Conservation (phyloP, 2,329 filamentous ascomycete genomes). For the Epichloe aotearoae region DNA sequence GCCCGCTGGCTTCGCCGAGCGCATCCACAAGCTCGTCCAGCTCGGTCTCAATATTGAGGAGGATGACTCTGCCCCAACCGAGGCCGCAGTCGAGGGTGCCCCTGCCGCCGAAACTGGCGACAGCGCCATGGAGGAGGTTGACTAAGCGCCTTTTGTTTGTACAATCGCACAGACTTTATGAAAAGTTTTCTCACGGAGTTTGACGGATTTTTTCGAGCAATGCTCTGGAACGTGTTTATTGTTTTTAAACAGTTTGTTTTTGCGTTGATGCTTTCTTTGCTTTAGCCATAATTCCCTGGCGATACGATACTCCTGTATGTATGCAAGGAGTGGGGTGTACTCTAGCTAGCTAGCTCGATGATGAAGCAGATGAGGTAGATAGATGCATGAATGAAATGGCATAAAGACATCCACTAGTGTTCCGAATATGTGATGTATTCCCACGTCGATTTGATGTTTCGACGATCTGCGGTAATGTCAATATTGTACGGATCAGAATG, state of each 20-base stretch:
- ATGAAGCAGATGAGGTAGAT: conserved; percentile 28
- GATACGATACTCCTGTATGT: conserved; percentile 9
- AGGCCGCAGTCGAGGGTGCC: conserved; percentile 43
- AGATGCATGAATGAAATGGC: conserved; percentile 22
- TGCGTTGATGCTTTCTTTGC: conserved; percentile 15
- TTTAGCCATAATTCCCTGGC: conserved; percentile 23
- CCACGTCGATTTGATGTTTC: background rate
- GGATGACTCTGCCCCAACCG: conserved; percentile 59
- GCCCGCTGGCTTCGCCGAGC: conserved; percentile 93
- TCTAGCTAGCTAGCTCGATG: conserved; percentile 26
- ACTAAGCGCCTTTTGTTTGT: conserved; percentile 45
- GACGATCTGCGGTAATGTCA: too few relatives aligned
- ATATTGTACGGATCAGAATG: too few relatives aligned
- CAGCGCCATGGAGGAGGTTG: conserved; percentile 99
- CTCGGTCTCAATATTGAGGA: conserved; percentile 96
- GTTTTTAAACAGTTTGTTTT: conserved; percentile 7
- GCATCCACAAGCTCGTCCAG: conserved; percentile 99
- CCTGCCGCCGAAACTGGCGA: conserved; percentile 54
- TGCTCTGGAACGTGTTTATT: conserved; percentile 18
- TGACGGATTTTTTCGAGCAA: conserved; percentile 22
- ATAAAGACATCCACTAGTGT: conserved; percentile 9
- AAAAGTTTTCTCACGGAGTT: conserved; percentile 30
- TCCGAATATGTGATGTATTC: background rate
- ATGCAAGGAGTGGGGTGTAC: conserved; percentile 20
- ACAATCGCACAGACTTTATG: conserved; percentile 22